Evolutionary conservation across 306 rosid species (phyloP), one percentile per base, ranked within the genome.

Genomic region (Glycine tomentella): DNA sequence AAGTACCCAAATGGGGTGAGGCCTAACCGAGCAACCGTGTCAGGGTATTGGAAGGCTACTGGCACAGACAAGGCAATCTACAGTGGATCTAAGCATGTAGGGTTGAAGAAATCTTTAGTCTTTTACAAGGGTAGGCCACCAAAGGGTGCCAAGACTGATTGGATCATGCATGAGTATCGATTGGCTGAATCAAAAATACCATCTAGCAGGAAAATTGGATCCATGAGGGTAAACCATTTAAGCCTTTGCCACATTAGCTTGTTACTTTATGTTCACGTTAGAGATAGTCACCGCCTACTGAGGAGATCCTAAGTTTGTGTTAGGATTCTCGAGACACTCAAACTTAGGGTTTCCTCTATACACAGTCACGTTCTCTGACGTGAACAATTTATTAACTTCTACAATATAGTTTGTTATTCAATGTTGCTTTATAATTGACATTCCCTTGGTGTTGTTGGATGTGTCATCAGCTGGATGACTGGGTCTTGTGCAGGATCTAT

Each of bases 31-130:
- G 97, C 97, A 65, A 86, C 96, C 0, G 91, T 83, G 7, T 91
- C 97, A 5, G 94, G 97, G 36, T 93, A 93, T 25, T 93, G 97
- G 97, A 93, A 93, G 80, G 97, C 97, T 42, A 93, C 97, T 16
- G 97, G 97, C 46, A 93, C 96, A 7, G 96, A 93, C 72, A 93
- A 93, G 71, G 92, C 94, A 20, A 93, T 93, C 75, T 82, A 88
- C 36, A 93, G 94, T 61, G 91, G 84, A 48, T 56, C 89, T 2
- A 88, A 91, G 78, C 86, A 87, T 74, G 85, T 93, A 36, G 97
- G 97, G 31, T 92, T 93, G 72, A 93, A 93, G 85, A 93, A 93
- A 81, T 87, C 97, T 75, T 83, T 93, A 33, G 97, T 93, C 9
- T 91, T 93, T 59, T 93, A 93, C 84, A 87, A 78, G 83, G 97